These are phyloP conservation scores for Sphenostylis stenocarpa DNA, from an alignment of 306 rosid species.

Conservation along the genomic window DNA sequence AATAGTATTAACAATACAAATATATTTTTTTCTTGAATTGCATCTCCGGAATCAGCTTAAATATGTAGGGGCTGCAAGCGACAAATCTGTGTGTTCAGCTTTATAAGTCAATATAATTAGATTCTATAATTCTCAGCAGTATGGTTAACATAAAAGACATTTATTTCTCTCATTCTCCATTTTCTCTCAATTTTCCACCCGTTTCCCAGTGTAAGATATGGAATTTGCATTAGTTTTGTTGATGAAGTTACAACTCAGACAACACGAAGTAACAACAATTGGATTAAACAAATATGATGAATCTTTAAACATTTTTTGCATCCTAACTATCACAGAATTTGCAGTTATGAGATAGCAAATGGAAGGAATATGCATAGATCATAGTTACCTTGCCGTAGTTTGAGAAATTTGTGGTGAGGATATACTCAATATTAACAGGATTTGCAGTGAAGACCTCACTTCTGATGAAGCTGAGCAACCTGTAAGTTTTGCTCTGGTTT, in stretches of 20 bases:
- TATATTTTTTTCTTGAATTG: too few relatives aligned
- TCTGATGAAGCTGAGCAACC: slow-evolving; percentile 51
- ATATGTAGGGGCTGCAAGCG: too few relatives aligned
- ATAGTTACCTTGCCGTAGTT: slow-evolving; percentile 67
- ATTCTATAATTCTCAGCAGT: too few relatives aligned
- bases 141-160: too few relatives aligned
- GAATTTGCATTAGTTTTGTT: neutral
- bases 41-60: too few relatives aligned
- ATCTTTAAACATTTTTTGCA: neutral
- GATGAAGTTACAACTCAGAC: neutral
- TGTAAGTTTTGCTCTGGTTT: slow-evolving; percentile 47
- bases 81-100: too few relatives aligned
- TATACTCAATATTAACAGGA: slow-evolving; percentile 60
- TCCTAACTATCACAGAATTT: neutral
- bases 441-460: slow-evolving; percentile 67
- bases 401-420: slow-evolving; percentile 51
- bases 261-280: neutral
- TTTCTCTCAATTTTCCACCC: too few relatives aligned
- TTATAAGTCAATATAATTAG: too few relatives aligned
- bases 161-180: too few relatives aligned
- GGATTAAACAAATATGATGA: neutral
- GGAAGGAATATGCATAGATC: neutral
- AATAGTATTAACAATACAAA: too few relatives aligned
- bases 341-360: neutral
- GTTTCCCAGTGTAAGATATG: too few relatives aligned